phyloP scores from a whole-genome alignment of 345 rosid genomes.

The Mercurialis annua region DNA sequence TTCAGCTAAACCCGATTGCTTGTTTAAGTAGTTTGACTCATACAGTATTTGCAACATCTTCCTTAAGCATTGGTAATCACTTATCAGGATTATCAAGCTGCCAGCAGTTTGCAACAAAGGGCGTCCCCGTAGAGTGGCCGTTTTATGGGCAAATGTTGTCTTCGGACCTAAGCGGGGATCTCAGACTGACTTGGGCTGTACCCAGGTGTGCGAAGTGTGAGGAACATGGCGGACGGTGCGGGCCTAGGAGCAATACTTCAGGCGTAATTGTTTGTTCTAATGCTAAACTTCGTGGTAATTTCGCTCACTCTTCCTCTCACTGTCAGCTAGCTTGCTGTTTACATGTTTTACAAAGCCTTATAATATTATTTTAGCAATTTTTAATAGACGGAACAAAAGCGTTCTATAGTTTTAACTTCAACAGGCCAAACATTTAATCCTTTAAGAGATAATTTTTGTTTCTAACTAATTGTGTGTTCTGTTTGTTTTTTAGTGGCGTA shows the following conservation, averaged over 20 bases:
- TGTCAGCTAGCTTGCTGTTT: background rate
- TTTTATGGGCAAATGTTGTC: conserved; percentile 40
- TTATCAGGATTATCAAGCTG: conserved; percentile 35
- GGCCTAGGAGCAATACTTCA: conserved; percentile 44
- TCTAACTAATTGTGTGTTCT: too few relatives aligned
- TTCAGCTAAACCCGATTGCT: conserved; percentile 47
- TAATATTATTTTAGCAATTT: too few relatives aligned
- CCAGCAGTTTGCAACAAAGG: conserved; percentile 22
- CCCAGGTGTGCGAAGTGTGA: conserved; percentile 57
- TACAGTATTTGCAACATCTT: conserved; percentile 64
- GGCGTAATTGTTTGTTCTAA: conserved; percentile 39
- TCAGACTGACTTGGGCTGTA: conserved; percentile 38
- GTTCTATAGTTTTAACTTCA: too few relatives aligned
- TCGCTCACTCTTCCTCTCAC: background rate
- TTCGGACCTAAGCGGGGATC: conserved; percentile 41
- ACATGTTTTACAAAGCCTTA: too few relatives aligned
- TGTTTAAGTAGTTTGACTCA: conserved; percentile 47
- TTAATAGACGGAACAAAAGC: too few relatives aligned
- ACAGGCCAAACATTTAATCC: too few relatives aligned
- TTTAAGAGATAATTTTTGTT: too few relatives aligned
- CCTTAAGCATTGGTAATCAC: conserved; percentile 9
- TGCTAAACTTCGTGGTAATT: conserved; percentile 42
- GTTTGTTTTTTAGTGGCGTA: too few relatives aligned
- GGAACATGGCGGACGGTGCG: conserved; percentile 54
- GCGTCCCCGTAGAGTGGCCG: conserved; percentile 54